Evolutionary conservation across 2,329 filamentous ascomycete genomes (phyloP).

Genomic region (Xylariaceae sp.): DNA sequence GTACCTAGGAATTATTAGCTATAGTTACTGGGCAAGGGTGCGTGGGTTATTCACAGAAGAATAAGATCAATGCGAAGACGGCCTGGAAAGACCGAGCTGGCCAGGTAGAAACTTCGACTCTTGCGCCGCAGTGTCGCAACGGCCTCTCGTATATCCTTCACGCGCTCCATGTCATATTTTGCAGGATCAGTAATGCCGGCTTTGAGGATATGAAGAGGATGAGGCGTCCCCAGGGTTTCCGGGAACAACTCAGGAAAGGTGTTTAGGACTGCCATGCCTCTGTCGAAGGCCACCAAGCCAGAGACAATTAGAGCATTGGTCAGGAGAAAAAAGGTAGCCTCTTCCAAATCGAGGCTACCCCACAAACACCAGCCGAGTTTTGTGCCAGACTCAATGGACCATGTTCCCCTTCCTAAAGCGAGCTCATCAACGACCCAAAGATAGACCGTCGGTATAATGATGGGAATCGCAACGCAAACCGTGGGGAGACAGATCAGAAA

Average conservation of each 20-base stretch:
- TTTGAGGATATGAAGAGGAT: constrained; percentile 52
- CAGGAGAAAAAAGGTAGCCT: constrained; percentile 72
- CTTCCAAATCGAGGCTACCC: constrained; percentile 70
- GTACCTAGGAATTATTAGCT: constrained; percentile 50
- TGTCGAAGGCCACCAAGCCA: constrained; percentile 69
- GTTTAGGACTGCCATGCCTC: constrained; percentile 66
- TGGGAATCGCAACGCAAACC: constrained; percentile 60
- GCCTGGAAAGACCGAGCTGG: constrained; percentile 69
- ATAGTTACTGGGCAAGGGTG: background rate
- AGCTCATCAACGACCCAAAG: constrained; percentile 74
- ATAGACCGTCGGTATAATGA: constrained; percentile 67
- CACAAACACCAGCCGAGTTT: constrained; percentile 67
- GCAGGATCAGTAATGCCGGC: constrained; percentile 51
- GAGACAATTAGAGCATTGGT: constrained; percentile 73
- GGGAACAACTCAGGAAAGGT: constrained; percentile 63
- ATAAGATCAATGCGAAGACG: constrained; percentile 69
- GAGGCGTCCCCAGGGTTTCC: constrained; percentile 50
- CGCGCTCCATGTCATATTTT: constrained; percentile 59
- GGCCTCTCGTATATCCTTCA: constrained; percentile 62
- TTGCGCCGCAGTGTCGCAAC: constrained; percentile 61
- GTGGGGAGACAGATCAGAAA: constrained; percentile 64
- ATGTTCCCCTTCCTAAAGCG: constrained; percentile 68
- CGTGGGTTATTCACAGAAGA: constrained; percentile 51
- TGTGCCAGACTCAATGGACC: constrained; percentile 69
- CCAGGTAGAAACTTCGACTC: constrained; percentile 74